A percentile compares a stretch with the other conserved stretches of the same genome.
Evolutionary conservation across 345 rosid genomes (phyloP).

Genomic region (Hirschfeldia incana): DNA sequence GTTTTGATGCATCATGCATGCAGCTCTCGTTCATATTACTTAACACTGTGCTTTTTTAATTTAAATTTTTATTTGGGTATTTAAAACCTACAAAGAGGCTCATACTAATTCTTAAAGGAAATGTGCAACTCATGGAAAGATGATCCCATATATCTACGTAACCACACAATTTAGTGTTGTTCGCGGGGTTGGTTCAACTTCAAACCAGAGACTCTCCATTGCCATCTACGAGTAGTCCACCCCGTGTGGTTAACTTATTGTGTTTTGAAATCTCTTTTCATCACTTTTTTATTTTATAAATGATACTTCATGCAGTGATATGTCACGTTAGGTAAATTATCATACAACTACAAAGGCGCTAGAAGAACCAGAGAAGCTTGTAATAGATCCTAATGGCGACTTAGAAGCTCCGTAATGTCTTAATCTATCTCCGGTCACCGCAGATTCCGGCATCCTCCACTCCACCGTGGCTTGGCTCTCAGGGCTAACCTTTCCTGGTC

Average conservation of each 20-base stretch:
- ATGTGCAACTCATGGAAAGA: no score
- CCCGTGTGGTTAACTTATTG: no score
- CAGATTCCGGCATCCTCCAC: constrained; percentile 71
- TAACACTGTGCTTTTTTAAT: no score
- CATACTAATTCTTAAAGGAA: no score
- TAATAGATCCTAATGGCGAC: constrained; percentile 57
- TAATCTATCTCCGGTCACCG: constrained; percentile 62
- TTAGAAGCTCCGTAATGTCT: constrained; percentile 87
- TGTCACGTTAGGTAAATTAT: not conserved
- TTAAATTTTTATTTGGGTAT: no score
- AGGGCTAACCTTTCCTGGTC: constrained; percentile 63
- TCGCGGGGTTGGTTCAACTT: no score
- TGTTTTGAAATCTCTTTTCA: not conserved
- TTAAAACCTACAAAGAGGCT: no score
- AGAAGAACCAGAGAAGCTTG: constrained; percentile 76
- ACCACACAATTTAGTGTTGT: no score
- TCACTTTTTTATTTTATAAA: not conserved
- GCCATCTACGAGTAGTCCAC: no score
- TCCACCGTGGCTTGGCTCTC: constrained; percentile 68
- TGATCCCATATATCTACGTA: no score
- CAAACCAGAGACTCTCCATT: no score
- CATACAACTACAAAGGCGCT: constrained; percentile 72
- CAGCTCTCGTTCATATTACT: no score
- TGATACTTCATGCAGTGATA: not conserved
- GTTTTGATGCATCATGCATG: not conserved